Base-by-base conservation (phyloP, 2,329 filamentous ascomycete species). In the Fusarium equiseti region DNA sequence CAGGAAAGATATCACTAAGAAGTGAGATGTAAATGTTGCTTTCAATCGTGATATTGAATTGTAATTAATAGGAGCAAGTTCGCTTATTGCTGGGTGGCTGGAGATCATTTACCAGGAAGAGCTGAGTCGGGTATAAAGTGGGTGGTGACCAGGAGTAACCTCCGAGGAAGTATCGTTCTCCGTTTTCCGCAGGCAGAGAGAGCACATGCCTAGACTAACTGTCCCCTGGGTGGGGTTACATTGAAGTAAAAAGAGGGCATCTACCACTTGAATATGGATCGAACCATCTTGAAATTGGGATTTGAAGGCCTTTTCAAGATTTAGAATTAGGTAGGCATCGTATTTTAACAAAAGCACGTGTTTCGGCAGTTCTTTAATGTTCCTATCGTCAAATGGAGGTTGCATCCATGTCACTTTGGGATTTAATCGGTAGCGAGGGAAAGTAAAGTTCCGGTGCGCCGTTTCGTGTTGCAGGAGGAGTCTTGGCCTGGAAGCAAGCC, bases 231-330 rank as follows among this genome's bases (percentile, higher is more conserved):
- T 29, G n/a, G 24, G 12, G 32, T 32, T 27, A 10, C 46, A 12
- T 7, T 38, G 7, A n/a, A 38, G 35, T 12, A 38, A 38, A 38
- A 38, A 38, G 35, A 38, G 13, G 12, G 49, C 35, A 43, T 53
- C n/a, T 54, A n/a, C n/a, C 22, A 40, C 63, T 64, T 48, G 58
- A 57, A 64, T 61, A 63, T 67, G 59, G 68, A 66, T 65, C 46
- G 59, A 54, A 51, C 59, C 56, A 63, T 51, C 48, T 55, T 22
- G 18, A 13, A 38, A 29, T n/a, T 22, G 26, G 9, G n/a, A 35
- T 27, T 13, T 18, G 31, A 29, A 40, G 24, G 26, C 26, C 20
- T 29, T 38, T 50, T 40, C 15, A 55, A 29, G 22, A 26, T 18
- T 48, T 27, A 16, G 6, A 26, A 48, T 26, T 27, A n/a, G 8